Conservation (phyloP, 495 filamentous ascomycete species). For the Aspergillus sclerotiicarbonarius region DNA sequence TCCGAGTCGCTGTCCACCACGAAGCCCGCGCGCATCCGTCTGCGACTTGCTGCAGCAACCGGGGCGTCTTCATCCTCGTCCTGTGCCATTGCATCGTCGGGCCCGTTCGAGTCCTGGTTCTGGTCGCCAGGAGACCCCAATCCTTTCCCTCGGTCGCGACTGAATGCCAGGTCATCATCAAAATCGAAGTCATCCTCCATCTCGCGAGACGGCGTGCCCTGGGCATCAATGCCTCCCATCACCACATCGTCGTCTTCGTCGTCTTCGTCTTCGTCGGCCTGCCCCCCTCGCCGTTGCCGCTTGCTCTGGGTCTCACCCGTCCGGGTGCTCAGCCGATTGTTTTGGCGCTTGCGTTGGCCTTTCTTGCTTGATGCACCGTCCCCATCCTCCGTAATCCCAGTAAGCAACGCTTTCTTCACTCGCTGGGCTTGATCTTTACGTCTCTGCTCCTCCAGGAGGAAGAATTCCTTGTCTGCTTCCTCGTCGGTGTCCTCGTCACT, state of each 20-base stretch:
- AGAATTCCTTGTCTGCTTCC: slow-evolving; percentile 66
- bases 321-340: slow-evolving; percentile 20
- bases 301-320: slow-evolving; percentile 26
- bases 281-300: slow-evolving; percentile 30
- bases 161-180: slow-evolving; percentile 36
- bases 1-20: slow-evolving; percentile 54
- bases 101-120: slow-evolving; percentile 9
- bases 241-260: slow-evolving; percentile 33
- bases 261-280: slow-evolving; percentile 23
- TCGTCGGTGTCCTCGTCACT: slow-evolving; percentile 79
- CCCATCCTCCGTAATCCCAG: slow-evolving; percentile 49
- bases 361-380: slow-evolving; percentile 29
- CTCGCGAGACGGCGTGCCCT: background rate
- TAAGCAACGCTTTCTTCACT: slow-evolving; percentile 50
- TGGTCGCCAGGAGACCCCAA: slow-evolving; percentile 12
- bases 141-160: slow-evolving; percentile 25
- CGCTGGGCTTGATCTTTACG: slow-evolving; percentile 49
- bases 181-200: slow-evolving; percentile 16
- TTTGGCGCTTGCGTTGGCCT: slow-evolving; percentile 33
- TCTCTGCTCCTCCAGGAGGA: slow-evolving; percentile 61
- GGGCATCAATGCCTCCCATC: slow-evolving; percentile 31
- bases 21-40: slow-evolving; percentile 46
- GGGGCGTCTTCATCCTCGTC: slow-evolving; percentile 33
- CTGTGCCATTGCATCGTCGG: slow-evolving; percentile 10
- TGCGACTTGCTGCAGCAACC: slow-evolving; percentile 27